Evolutionary conservation across 768 basidiomycete species (phyloP).

Genomic region (Amanita muscaria): DNA sequence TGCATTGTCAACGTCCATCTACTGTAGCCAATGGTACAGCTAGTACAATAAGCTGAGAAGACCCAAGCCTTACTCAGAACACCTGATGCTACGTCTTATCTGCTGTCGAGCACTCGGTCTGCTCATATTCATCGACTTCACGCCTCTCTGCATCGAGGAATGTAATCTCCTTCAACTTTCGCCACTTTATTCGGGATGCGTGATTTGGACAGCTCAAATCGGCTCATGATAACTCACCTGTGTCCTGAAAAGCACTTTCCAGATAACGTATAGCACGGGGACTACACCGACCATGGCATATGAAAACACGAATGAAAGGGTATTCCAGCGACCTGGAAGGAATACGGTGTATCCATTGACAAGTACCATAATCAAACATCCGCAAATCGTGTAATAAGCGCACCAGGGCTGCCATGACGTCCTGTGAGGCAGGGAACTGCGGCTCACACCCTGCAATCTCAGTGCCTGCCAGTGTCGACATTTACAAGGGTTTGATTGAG

Average conservation of each 20-base stretch:
- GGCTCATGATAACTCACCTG: constrained; percentile 27
- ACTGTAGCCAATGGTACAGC: no score
- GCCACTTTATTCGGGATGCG: constrained; percentile 25
- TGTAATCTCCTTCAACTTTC: constrained; percentile 25
- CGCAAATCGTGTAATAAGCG: constrained; percentile 39
- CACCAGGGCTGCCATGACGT: constrained; percentile 44
- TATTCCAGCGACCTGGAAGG: constrained; percentile 39
- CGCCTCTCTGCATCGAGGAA: constrained; percentile 39
- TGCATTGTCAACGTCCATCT: no score
- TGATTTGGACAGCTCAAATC: background rate
- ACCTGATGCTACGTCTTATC: no score
- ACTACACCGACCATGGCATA: constrained; percentile 37
- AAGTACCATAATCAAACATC: constrained; percentile 38
- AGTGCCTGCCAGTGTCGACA: constrained; percentile 25
- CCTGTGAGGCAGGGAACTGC: constrained; percentile 36
- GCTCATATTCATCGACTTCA: constrained; percentile 36
- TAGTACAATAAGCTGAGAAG: no score
- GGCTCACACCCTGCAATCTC: constrained; percentile 34
- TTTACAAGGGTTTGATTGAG: background rate
- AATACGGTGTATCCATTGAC: constrained; percentile 44
- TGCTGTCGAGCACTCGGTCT: no score
- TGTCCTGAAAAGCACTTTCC: constrained; percentile 36
- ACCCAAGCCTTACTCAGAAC: no score
- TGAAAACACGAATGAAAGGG: constrained; percentile 40
- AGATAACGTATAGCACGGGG: constrained; percentile 34